A percentile compares a stretch with the other conserved stretches of the same genome.
Conservation (phyloP, 2,329 filamentous ascomycete species). For the Cercospora zeina region DNA sequence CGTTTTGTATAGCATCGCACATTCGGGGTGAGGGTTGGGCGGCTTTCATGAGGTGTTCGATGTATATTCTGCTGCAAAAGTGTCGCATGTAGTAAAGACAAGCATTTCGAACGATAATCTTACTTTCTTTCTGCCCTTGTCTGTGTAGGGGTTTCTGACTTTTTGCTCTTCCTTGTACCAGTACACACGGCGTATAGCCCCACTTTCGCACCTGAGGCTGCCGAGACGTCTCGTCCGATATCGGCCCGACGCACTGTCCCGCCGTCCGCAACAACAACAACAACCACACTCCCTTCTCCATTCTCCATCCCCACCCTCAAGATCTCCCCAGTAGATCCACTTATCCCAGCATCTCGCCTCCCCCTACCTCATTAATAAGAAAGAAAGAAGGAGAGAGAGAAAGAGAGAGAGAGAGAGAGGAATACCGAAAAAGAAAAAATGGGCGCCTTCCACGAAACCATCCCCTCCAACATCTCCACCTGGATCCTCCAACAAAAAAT, state of each 20-base stretch:
- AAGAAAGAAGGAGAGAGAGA: too few species aligned
- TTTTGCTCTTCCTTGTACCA: neutral
- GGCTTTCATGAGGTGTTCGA: neutral
- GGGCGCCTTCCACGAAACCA: constrained; percentile 49
- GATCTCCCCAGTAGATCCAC: neutral
- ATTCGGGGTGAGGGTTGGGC: neutral
- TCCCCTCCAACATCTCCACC: constrained; percentile 42
- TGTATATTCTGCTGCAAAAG: neutral
- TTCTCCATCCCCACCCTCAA: neutral
- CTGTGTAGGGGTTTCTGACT: neutral
- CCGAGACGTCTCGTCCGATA: constrained; percentile 9
- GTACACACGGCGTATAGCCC: neutral
- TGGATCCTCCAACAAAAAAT: constrained; percentile 51
- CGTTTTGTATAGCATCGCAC: neutral
- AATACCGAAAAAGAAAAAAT: constrained; percentile 33
- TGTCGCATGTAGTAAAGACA: neutral
- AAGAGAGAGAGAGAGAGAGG: too few species aligned
- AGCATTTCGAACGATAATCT: neutral
- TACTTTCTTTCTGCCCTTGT: neutral
- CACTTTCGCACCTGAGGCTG: constrained; percentile 9
- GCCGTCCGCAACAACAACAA: neutral
- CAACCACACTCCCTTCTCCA: too few species aligned
- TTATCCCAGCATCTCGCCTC: too few species aligned
- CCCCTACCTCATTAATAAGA: too few species aligned
- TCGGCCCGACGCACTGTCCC: constrained; percentile 4